These are phyloP conservation scores for Aspergillus awamori DNA, from an alignment of 2,329 filamentous ascomycete genomes.

Conservation along the genomic window DNA sequence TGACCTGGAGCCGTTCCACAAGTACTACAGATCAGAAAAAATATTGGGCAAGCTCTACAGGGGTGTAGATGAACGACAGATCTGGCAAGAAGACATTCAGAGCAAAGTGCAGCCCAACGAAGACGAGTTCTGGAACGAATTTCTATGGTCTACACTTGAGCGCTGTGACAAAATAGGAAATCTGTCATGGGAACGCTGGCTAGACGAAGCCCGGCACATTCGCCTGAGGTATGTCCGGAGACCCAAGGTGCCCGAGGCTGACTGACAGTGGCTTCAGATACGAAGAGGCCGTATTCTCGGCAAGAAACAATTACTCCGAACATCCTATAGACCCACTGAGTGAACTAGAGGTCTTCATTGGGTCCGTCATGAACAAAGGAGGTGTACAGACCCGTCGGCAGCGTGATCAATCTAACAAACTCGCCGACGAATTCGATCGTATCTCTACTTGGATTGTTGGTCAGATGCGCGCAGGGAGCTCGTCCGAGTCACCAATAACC, in stretches of 20 bases:
- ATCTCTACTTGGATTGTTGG: slow-evolving; percentile 21
- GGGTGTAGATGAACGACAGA: slow-evolving; percentile 69
- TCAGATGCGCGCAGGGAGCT: slow-evolving; percentile 13
- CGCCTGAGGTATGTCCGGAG: neutral
- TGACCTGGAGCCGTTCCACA: slow-evolving; percentile 48
- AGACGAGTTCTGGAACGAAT: slow-evolving; percentile 18
- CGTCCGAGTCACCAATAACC: neutral
- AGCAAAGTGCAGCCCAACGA: slow-evolving; percentile 7
- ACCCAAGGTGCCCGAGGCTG: neutral
- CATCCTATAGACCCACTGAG: slow-evolving; percentile 47
- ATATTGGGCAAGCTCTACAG: slow-evolving; percentile 72
- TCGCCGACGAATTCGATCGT: slow-evolving; percentile 49
- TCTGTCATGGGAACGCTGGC: slow-evolving; percentile 15
- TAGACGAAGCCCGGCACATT: slow-evolving; percentile 20
- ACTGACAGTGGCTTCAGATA: slow-evolving; percentile 44
- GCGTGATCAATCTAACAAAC: slow-evolving; percentile 45
- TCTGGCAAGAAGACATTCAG: slow-evolving; percentile 41
- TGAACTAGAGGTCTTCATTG: slow-evolving; percentile 61
- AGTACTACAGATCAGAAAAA: slow-evolving; percentile 70
- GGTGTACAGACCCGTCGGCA: slow-evolving; percentile 43
- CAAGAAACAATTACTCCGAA: slow-evolving; percentile 51
- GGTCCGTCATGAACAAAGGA: slow-evolving; percentile 58
- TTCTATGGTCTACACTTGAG: slow-evolving; percentile 10
- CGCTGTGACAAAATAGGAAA: slow-evolving; percentile 14
- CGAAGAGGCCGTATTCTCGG: slow-evolving; percentile 53